Conservation (phyloP, 345 rosid genomes). For the Trapa bicornis region DNA sequence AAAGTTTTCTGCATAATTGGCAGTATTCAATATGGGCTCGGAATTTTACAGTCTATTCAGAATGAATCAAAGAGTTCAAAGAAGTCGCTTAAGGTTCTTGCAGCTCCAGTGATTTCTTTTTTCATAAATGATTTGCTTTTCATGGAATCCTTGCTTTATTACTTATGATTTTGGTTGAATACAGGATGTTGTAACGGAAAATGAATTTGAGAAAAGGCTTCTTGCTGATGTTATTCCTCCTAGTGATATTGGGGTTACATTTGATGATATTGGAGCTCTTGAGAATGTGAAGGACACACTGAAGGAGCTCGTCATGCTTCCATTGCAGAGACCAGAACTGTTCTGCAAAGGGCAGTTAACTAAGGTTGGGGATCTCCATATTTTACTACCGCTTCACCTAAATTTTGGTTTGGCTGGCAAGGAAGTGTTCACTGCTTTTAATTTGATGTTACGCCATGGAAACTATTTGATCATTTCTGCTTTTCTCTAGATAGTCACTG, state of each 20-base stretch:
- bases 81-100: slow-evolving; percentile 72
- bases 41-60: slow-evolving; percentile 48
- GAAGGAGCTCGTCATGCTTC: slow-evolving; percentile 90
- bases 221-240: slow-evolving; percentile 76
- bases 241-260: slow-evolving; percentile 73
- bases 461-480: neutral
- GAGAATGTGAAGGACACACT: slow-evolving; percentile 83
- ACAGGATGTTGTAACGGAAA: slow-evolving; percentile 80
- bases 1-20: slow-evolving; percentile 7
- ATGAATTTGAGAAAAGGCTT: slow-evolving; percentile 75
- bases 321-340: slow-evolving; percentile 77
- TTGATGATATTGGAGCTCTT: slow-evolving; percentile 89
- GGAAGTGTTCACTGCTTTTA: neutral
- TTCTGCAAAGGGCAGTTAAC: slow-evolving; percentile 83
- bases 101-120: slow-evolving; percentile 2
- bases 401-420: neutral
- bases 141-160: neutral
- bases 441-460: neutral
- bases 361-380: slow-evolving; percentile 32
- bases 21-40: slow-evolving; percentile 71
- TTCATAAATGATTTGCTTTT: slow-evolving; percentile 1
- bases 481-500: neutral
- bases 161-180: neutral
- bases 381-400: neutral
- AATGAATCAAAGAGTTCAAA: slow-evolving; percentile 69